Conservation (phyloP, 108 stramenopile genomes). For the Chaetoceros tenuissimus region DNA sequence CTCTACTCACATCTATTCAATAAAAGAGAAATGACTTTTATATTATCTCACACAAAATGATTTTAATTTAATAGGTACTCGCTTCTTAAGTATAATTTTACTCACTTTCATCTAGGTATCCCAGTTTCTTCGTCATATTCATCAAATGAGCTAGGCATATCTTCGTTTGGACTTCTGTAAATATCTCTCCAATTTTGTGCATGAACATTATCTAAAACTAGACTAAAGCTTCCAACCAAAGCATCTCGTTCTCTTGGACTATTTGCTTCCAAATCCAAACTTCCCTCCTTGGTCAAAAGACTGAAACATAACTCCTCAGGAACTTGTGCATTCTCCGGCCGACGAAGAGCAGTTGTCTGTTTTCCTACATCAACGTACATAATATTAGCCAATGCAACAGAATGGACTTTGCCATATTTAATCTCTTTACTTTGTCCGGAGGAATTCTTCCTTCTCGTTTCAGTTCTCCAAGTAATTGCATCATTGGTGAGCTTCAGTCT, state of each 20-base stretch:
- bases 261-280: constrained; percentile 76
- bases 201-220: constrained; percentile 82
- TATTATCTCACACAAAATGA: too few relatives aligned
- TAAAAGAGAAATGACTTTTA: too few relatives aligned
- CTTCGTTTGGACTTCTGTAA: constrained; percentile 67
- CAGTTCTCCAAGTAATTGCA: constrained; percentile 80
- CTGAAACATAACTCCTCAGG: constrained; percentile 69
- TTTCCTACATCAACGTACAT: constrained; percentile 88
- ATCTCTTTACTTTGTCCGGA: constrained; percentile 6
- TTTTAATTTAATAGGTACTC: too few relatives aligned
- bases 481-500: constrained; percentile 65
- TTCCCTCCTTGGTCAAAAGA: constrained; percentile 78
- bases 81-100: too few relatives aligned
- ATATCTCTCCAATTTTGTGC: constrained; percentile 88
- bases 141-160: constrained; percentile 82
- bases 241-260: constrained; percentile 73
- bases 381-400: constrained; percentile 72
- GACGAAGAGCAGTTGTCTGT: constrained; percentile 76
- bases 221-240: constrained; percentile 64
- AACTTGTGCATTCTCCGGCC: constrained; percentile 75
- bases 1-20: too few relatives aligned
- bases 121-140: constrained; percentile 37
- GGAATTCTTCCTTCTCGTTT: constrained; percentile 56
- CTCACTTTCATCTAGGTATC: neutral
- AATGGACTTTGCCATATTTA: constrained; percentile 67